Base-by-base conservation (phyloP, 306 rosid species). In the Benincasa hispida region DNA sequence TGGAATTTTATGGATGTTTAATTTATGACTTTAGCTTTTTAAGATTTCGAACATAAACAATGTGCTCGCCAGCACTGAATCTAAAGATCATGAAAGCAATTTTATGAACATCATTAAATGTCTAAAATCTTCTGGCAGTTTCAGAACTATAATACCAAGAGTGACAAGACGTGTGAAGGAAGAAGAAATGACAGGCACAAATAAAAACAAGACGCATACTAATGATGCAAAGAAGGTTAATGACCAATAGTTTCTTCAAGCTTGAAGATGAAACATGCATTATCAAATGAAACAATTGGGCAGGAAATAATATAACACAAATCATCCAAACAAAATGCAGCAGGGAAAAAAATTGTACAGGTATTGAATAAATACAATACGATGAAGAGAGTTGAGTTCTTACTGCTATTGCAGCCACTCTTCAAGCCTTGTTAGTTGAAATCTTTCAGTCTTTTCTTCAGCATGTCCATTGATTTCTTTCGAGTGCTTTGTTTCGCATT, bases 381-480 rank as follows among this genome's bases (percentile, higher is more conserved):
- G 56, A 21, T 7, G 21, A 45, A 24, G 32, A 25, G 34, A 41
- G 75, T 69, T 42, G 21, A 24, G 53, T 39, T 58, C 77, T 84
- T 85, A 87, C 34, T 45, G 77, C 75, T 82, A 81, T 77, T 25
- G 86, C 81, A 77, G 79, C 81, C 76, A 45, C 51, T 63, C 53
- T 51, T 75, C 50, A 62, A 53, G 72, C 55, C 22, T 61, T 91
- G 78, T 84, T 90, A 80, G 9, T 92, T 92, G 35, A 89, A 89
- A 83, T 94, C 99, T 87, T 91, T 94, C 35, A 94, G 91, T 67
- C 97, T 77, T 85, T 86, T 94, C 83, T 88, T 91, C 83, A 94
- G 95, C 79, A 74, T 42, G 42, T 94, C 97, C 93, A 94, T 87
- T 70, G 99, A 94, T 79, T 84, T 94, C 95, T 90, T 94, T 21